Conservation (phyloP, 1,139 yeast species). For the Diutina siamensis region DNA sequence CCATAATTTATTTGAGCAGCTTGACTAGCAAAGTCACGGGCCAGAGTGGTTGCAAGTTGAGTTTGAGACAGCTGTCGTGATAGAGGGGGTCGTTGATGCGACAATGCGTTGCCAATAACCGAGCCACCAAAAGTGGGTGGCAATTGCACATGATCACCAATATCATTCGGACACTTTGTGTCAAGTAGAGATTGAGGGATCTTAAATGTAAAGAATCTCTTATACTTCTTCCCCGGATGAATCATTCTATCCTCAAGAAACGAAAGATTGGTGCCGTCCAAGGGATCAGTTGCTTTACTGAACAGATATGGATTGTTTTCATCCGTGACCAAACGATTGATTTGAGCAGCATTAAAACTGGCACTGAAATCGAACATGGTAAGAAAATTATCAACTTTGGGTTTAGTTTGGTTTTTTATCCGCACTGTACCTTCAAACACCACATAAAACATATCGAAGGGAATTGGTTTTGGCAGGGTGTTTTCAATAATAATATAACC, state of each 20-base stretch:
- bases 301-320: slow-evolving; percentile 9
- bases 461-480: slow-evolving; percentile 24
- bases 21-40: slow-evolving; percentile 12
- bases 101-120: neutral
- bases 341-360: slow-evolving; percentile 23
- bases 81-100: neutral
- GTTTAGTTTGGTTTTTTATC: slow-evolving; percentile 7
- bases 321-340: slow-evolving; percentile 19
- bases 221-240: slow-evolving; percentile 9
- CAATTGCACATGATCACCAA: slow-evolving; percentile 13
- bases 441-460: slow-evolving; percentile 48
- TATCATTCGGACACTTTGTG: slow-evolving; percentile 11
- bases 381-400: slow-evolving; percentile 17
- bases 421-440: slow-evolving; percentile 37
- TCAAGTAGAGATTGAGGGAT: slow-evolving; percentile 15
- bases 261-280: slow-evolving; percentile 17
- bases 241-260: slow-evolving; percentile 11
- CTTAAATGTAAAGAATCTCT: slow-evolving; percentile 15
- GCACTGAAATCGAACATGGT: slow-evolving; percentile 37
- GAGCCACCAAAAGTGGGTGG: slow-evolving; percentile 15
- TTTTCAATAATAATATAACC: slow-evolving; percentile 42
- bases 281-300: slow-evolving; percentile 13
- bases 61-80: neutral
- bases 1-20: slow-evolving; percentile 12
- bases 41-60: neutral